phyloP scores from a whole-genome alignment of 352 stramenopile species.

The Phytophthora podocarpi region DNA sequence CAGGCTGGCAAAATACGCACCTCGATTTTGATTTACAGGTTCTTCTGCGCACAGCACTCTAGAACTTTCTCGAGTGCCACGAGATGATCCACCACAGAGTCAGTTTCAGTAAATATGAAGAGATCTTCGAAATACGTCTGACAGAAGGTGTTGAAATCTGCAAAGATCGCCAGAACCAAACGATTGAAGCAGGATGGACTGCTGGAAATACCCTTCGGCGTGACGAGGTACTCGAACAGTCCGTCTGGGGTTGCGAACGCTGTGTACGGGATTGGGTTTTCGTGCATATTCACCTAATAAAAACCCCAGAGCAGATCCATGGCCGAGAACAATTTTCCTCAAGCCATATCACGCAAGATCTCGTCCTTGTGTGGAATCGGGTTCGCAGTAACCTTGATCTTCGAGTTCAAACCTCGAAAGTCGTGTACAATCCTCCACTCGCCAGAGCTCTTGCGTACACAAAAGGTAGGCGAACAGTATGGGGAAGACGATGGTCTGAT shows the following conservation, averaged over 20 bases:
- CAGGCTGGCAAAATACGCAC: constrained; percentile 3
- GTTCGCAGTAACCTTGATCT: neutral
- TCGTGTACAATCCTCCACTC: constrained; percentile 19
- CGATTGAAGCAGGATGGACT: constrained; percentile 5
- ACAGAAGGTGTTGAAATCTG: neutral
- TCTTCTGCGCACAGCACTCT: neutral
- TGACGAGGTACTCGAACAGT: constrained; percentile 10
- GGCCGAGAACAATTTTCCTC: neutral
- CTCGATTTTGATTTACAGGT: constrained; percentile 6
- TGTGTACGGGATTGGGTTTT: neutral
- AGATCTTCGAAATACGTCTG: constrained; percentile 5
- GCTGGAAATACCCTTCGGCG: neutral
- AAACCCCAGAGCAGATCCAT: constrained; percentile 13
- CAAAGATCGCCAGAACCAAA: neutral
- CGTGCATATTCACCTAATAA: neutral
- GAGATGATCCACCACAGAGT: constrained; percentile 2
- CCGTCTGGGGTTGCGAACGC: constrained; percentile 9
- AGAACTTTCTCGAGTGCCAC: neutral
- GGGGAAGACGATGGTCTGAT: neutral
- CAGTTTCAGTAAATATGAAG: neutral
- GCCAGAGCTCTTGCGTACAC: neutral
- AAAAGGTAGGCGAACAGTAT: neutral
- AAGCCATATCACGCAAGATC: constrained; percentile 1
- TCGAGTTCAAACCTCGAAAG: neutral
- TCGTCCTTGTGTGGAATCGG: constrained; percentile 17